Base-by-base conservation (phyloP, 1,139 yeast genomes). In the Pichia sp. region DNA sequence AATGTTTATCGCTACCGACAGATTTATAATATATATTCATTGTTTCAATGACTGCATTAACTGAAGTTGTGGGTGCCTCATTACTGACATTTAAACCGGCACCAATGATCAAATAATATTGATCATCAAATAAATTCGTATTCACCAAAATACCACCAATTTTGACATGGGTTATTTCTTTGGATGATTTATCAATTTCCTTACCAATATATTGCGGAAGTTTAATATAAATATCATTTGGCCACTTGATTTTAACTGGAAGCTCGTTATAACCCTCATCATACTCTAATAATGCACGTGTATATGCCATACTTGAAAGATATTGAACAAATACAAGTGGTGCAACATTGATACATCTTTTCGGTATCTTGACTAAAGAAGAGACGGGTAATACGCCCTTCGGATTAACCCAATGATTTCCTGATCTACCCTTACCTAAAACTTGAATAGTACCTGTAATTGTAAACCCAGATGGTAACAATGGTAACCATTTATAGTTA, bases 391-490 rank as follows among this genome's bases (percentile, higher is more conserved):
- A 69, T 0, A 89, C 95, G 7, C 99, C 99, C 36, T 78, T 76
- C 1, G 98, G 98, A 56, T 88, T 90, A 30, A 94, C 83, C 98
- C 98, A 94, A 1, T 83, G 83, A 58, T 94, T 94, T 2, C 94
- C 95, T 6, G 97, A 95, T 52, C 99, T 78, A 1, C 99, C 99
- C 46, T 94, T 74, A 1, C 98, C 99, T 0, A 89, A 78, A 1
- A 87, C 82, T 64, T 94, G 99, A 3, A 86, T 78, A 1, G 92
- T 81, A 1, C 94, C 95, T 3, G 84, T 75, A n/a, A 81, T 70
- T 0, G 84, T 71, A 43, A 82, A 73, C 0, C 96, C 96, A 40
- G 80, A 74, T 0, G 96, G 96, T 27, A 86, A 66, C 33, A 69
- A 58, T 18, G 73, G 69, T 48, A 90, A 67, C 48, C 87, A 64